These are phyloP conservation scores for Bolboschoenoplectus hybrid DNA, from an alignment of 202 grass and related monocot species.

Conservation along the genomic window DNA sequence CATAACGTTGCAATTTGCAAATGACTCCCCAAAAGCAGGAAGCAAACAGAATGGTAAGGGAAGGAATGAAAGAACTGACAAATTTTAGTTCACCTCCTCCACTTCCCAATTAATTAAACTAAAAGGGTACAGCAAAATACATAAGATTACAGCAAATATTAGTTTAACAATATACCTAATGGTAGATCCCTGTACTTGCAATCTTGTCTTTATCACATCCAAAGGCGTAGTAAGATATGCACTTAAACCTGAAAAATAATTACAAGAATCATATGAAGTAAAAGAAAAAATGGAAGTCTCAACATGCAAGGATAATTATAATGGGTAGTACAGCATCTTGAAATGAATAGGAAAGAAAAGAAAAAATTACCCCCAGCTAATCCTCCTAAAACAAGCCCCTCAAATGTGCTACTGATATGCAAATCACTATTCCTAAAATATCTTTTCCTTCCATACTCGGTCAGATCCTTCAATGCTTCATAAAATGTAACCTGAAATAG, in stretches of 20 bases:
- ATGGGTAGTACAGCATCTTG: conserved; percentile 11
- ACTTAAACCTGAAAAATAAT: conserved; percentile 77
- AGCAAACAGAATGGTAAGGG: neutral
- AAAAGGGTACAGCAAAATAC: neutral
- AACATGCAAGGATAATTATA: conserved; percentile 17
- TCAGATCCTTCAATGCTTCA: conserved; percentile 77
- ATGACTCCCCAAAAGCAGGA: no score
- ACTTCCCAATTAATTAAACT: neutral
- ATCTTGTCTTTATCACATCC: conserved; percentile 95
- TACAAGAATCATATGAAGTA: conserved; percentile 23
- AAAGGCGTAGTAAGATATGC: conserved; percentile 94
- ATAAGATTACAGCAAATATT: neutral
- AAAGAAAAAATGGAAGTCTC: conserved; percentile 12
- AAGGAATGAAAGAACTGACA: neutral
- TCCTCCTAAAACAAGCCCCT: conserved; percentile 87
- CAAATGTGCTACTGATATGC: conserved; percentile 67
- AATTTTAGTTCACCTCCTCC: neutral
- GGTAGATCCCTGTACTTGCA: conserved; percentile 93
- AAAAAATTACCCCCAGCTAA: conserved; percentile 81
- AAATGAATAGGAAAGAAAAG: neutral
- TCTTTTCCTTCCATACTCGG: conserved; percentile 57
- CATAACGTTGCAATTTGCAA: no score
- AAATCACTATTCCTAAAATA: conserved; percentile 63
- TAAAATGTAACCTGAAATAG: conserved; percentile 81
- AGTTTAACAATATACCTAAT: conserved; percentile 57